Evolutionary conservation across 1,284 basidiomycete species (phyloP).

Genomic region (Butyriboletus pseudospeciosus): DNA sequence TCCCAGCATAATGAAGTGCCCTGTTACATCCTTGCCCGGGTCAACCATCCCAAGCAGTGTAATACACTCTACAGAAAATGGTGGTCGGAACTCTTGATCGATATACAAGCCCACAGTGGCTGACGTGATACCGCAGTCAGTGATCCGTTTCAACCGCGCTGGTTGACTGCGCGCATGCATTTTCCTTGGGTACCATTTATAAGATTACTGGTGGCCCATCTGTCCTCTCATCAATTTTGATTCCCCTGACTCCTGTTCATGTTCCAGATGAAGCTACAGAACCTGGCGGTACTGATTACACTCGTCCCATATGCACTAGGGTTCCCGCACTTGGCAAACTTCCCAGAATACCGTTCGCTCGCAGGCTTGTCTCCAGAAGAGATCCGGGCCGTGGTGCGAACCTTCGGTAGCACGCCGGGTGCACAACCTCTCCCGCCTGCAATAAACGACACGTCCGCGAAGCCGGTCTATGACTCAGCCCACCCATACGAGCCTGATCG

Average conservation of each 20-base stretch:
- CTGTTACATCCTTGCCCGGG: neutral
- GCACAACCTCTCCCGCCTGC: conserved; percentile 24
- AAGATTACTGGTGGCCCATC: neutral
- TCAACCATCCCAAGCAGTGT: neutral
- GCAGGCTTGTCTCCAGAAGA: conserved; percentile 18
- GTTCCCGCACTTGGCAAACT: conserved; percentile 13
- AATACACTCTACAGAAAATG: no score
- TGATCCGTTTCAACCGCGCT: no score
- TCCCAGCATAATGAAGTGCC: neutral
- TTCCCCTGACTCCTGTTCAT: neutral
- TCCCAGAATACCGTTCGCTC: conserved; percentile 23
- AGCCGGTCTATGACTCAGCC: conserved; percentile 20
- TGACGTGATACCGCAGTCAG: neutral
- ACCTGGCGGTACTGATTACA: neutral
- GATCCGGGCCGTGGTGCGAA: conserved; percentile 7
- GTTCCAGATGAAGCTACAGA: conserved; percentile 12
- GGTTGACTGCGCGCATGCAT: no score
- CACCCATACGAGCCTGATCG: conserved; percentile 18
- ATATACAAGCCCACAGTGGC: neutral
- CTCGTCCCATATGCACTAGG: conserved; percentile 13
- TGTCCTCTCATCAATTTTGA: neutral
- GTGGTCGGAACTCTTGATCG: no score
- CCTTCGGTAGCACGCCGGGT: conserved; percentile 21
- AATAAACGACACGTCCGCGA: conserved; percentile 26
- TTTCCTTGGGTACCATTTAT: conserved; percentile 3